Conservation (phyloP, 2,329 filamentous ascomycete species). For the Talaromyces marneffei region DNA sequence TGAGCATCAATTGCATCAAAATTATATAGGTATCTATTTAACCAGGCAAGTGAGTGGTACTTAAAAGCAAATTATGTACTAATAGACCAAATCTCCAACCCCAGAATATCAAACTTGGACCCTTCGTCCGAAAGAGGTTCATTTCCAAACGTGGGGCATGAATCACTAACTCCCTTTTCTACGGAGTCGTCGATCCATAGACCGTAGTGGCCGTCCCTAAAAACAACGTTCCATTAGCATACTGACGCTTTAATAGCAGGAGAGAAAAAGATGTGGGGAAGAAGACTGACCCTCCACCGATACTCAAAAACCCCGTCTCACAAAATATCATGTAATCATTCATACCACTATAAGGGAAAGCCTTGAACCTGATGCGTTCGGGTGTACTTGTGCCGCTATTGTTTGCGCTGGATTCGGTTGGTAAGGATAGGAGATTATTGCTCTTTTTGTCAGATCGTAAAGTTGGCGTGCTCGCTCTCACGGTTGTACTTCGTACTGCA, state of each 20-base stretch:
- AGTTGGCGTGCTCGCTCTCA: conserved; percentile 32
- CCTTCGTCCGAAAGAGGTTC: conserved; percentile 90
- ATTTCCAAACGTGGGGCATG: conserved; percentile 89
- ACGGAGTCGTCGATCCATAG: conserved; percentile 87
- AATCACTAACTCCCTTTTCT: conserved; percentile 74
- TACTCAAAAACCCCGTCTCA: conserved; percentile 73
- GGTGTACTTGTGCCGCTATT: conserved; percentile 51
- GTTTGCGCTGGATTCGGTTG: conserved; percentile 17
- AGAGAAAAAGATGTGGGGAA: not conserved
- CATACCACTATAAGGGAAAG: conserved; percentile 89
- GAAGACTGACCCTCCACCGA: conserved; percentile 63
- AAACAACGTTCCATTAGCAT: conserved; percentile 10
- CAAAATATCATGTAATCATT: conserved; percentile 98
- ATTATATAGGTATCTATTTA: not conserved
- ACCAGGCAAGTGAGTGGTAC: not conserved
- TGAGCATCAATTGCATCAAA: not conserved
- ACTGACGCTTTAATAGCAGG: conserved; percentile 20
- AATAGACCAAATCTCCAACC: conserved; percentile 90
- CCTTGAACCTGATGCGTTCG: conserved; percentile 86
- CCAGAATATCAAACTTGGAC: conserved; percentile 82
- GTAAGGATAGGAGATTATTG: conserved; percentile 2
- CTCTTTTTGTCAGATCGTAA: too few relatives aligned
- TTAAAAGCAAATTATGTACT: conserved; percentile 43
- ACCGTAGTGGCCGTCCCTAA: conserved; percentile 75
- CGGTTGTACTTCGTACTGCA: conserved; percentile 55